Conservation (phyloP, 192 early-diverging fungal genomes). For the Entophlyctis luteolus region DNA sequence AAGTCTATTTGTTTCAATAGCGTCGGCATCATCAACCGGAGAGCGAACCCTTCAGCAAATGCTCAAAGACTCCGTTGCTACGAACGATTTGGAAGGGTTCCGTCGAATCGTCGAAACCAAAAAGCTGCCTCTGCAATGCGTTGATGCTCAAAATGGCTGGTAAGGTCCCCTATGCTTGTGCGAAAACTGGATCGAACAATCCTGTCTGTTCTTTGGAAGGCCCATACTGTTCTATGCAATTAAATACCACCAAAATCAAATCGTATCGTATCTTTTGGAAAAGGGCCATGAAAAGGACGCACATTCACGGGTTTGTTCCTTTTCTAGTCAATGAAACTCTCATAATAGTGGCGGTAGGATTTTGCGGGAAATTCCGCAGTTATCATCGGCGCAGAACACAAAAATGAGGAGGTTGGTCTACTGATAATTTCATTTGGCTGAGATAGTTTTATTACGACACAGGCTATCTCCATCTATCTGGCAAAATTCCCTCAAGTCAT, state of each 20-base stretch:
- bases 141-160: slow-evolving; percentile 47
- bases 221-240: slow-evolving; percentile 57
- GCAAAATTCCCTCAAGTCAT: slow-evolving; percentile 36
- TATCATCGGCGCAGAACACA: slow-evolving; percentile 39
- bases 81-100: slow-evolving; percentile 33
- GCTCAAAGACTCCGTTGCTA: slow-evolving; percentile 35
- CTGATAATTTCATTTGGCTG: not conserved
- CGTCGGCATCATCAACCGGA: not conserved
- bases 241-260: slow-evolving; percentile 40
- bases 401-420: slow-evolving; percentile 38
- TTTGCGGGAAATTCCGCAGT: slow-evolving; percentile 47
- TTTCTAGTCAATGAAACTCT: not conserved
- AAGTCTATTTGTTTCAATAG: not conserved
- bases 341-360: slow-evolving; percentile 25
- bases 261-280: slow-evolving; percentile 42
- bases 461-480: slow-evolving; percentile 37
- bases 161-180: not conserved
- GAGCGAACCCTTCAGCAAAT: slow-evolving; percentile 14
- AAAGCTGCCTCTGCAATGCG: slow-evolving; percentile 37
- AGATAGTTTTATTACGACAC: not conserved
- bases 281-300: slow-evolving; percentile 35
- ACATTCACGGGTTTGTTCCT: slow-evolving; percentile 19
- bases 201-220: not conserved
- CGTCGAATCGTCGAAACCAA: slow-evolving; percentile 28
- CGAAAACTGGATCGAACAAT: no score